A percentile compares a stretch with the other conserved stretches of the same genome.
Conservation (phyloP, 116 monocot genomes). For the Zostera marina region DNA sequence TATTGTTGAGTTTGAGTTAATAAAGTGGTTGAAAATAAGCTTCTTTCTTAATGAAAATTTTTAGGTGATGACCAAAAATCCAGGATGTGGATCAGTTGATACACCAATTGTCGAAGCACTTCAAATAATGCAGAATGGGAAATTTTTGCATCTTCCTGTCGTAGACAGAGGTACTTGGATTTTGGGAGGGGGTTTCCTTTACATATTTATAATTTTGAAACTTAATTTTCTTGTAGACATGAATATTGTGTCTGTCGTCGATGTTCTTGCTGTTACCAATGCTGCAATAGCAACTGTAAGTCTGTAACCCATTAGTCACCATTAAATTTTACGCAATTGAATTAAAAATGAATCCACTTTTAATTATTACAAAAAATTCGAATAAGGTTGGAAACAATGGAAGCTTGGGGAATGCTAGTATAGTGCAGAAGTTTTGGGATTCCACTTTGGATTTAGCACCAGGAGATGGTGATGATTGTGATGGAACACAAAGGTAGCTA, state of each 20-base stretch:
- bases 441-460: conserved; percentile 57
- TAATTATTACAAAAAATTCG: conserved; percentile 24
- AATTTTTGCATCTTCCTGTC: conserved; percentile 80
- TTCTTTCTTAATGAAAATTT: not conserved
- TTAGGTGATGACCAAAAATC: conserved; percentile 72
- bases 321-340: not conserved
- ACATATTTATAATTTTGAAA: not conserved
- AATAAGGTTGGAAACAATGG: conserved; percentile 24
- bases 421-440: conserved; percentile 86
- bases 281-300: conserved; percentile 73
- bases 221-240: conserved; percentile 24
- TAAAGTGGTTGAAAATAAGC: not conserved
- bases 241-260: conserved; percentile 59
- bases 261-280: conserved; percentile 74
- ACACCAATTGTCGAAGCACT: conserved; percentile 86
- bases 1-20: not conserved
- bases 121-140: conserved; percentile 90
- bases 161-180: conserved; percentile 33
- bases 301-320: not conserved
- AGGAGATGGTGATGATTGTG: conserved; percentile 46
- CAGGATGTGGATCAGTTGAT: conserved; percentile 67
- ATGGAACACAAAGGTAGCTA: conserved; percentile 48
- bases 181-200: not conserved
- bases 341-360: not conserved
- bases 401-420: conserved; percentile 48